Base-by-base conservation (phyloP, 176 grass and related monocot species). In the Rhynchospora breviuscula region DNA sequence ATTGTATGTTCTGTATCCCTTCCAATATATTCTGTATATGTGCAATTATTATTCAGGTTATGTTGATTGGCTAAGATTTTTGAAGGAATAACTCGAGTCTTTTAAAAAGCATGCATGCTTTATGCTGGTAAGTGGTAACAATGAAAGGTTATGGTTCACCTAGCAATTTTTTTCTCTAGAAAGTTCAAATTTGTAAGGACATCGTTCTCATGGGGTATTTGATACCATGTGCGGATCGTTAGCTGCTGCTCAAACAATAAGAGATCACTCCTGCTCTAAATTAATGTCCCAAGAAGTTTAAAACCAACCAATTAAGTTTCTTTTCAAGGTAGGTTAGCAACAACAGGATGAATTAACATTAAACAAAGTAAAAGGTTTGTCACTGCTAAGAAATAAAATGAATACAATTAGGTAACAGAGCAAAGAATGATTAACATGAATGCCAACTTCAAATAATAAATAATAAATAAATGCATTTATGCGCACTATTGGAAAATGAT, bases 161-260 rank as follows among this genome's bases (percentile, higher is more conserved):
- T 76, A 76, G n/a, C n/a, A n/a, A 51, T 76, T 76, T 52, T 76
- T 52, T 54, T 54, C 48, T 46, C n/a, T 76, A 54, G 6, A 53
- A 69, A 67, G 15, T 6, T 13, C 5, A 67, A 67, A 44, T 3
- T 44, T 15, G 33, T 69, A 18, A 69, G 17, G 66, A 10, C 33
- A n/a, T 67, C 10, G 15, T 40, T 69, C 29, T 43, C 15, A 9
- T 40, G 66, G 29, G 11, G 13, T 67, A 40, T 40, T 12, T 67
- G 64, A 67, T 43, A 69, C 14, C 66, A 44, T 44, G 5, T 68
- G 2, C 33, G n/a, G n/a, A 40, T 40, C 35, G 31, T 68, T 44
- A 68, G 43, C 33, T 68, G 14, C 33, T 68, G 15, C 15, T 43
- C 14, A 13, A 68, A 68, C 31, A 68, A 13, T 65, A 44, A 68